Evolutionary conservation across 139 green algal genomes (phyloP).

Genomic region (Pedinophyceae sp.): DNA sequence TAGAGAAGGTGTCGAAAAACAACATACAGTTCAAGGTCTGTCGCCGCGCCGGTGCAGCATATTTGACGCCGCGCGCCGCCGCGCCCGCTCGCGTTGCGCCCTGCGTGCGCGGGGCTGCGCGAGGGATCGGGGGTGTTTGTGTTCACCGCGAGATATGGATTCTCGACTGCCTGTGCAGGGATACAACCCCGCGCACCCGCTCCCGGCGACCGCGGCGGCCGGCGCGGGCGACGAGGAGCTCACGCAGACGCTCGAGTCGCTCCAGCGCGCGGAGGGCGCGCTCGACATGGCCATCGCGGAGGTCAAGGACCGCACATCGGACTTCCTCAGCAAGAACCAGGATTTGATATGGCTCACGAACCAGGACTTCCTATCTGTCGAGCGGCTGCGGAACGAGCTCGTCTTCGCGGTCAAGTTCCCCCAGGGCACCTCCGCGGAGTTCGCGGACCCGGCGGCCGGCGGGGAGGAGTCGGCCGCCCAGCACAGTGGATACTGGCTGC

Average conservation of each 20-base stretch:
- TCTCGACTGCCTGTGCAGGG: conserved; percentile 1
- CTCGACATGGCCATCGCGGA: conserved; percentile 10
- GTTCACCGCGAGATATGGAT: too few relatives aligned
- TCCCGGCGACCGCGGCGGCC: too few relatives aligned
- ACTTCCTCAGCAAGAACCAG: neutral
- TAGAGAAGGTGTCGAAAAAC: conserved; percentile 89
- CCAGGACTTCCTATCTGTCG: conserved; percentile 49
- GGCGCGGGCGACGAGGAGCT: conserved; percentile 4
- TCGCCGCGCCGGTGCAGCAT: too few relatives aligned
- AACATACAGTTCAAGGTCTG: conserved; percentile 61
- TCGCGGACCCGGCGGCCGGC: conserved; percentile 44
- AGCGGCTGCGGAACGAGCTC: conserved; percentile 44
- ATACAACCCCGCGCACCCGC: too few relatives aligned
- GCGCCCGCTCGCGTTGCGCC: too few relatives aligned
- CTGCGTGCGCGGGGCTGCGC: too few relatives aligned
- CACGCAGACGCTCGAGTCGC: neutral
- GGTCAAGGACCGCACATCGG: conserved; percentile 4
- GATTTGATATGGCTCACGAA: conserved; percentile 60
- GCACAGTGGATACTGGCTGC: neutral
- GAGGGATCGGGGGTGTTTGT: too few relatives aligned
- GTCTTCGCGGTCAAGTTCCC: conserved; percentile 71
- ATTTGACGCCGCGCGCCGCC: too few relatives aligned
- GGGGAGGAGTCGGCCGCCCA: neutral
- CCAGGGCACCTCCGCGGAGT: conserved; percentile 50
- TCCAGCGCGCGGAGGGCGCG: too few relatives aligned